Conservation (phyloP, 2,329 filamentous ascomycete species). For the Niveomyces coronatus region DNA sequence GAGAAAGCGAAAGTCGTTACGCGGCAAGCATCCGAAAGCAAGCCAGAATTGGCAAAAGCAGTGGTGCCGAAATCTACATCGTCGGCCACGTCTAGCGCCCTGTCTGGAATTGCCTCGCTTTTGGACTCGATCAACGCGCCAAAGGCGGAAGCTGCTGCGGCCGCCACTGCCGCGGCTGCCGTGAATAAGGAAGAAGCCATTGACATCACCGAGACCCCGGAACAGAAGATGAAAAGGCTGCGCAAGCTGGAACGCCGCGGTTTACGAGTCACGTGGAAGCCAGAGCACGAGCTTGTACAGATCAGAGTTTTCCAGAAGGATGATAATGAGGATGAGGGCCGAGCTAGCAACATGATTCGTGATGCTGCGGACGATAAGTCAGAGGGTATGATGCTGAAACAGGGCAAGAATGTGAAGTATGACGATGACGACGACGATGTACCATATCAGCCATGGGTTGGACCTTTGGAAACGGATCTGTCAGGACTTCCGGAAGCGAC, state of each 20-base stretch:
- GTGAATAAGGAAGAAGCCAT: slow-evolving; percentile 39
- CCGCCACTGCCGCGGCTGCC: slow-evolving; percentile 32
- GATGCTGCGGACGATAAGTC: slow-evolving; percentile 64
- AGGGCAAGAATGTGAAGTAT: slow-evolving; percentile 34
- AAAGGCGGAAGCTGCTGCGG: slow-evolving; percentile 28
- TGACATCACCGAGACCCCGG: slow-evolving; percentile 52
- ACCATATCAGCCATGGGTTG: slow-evolving; percentile 42
- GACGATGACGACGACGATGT: slow-evolving; percentile 51
- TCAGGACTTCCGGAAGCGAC: slow-evolving; percentile 34
- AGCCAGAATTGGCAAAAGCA: slow-evolving; percentile 17
- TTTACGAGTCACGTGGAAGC: slow-evolving; percentile 61
- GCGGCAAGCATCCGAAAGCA: slow-evolving; percentile 7
- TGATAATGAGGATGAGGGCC: slow-evolving; percentile 57
- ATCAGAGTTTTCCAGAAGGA: slow-evolving; percentile 63
- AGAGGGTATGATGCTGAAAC: slow-evolving; percentile 60
- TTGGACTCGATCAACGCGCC: slow-evolving; percentile 40
- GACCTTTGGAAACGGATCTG: slow-evolving; percentile 38
- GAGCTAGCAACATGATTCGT: slow-evolving; percentile 56
- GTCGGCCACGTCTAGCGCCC: slow-evolving; percentile 22
- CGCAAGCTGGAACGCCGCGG: slow-evolving; percentile 63
- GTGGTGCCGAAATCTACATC: slow-evolving; percentile 19
- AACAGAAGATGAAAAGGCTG: slow-evolving; percentile 56
- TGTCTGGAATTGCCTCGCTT: slow-evolving; percentile 44
- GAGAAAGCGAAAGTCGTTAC: slow-evolving; percentile 19
- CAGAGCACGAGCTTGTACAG: slow-evolving; percentile 54